Evolutionary conservation across 805 yeast genomes (phyloP).

Genomic region (Ogataea degrootiae): DNA sequence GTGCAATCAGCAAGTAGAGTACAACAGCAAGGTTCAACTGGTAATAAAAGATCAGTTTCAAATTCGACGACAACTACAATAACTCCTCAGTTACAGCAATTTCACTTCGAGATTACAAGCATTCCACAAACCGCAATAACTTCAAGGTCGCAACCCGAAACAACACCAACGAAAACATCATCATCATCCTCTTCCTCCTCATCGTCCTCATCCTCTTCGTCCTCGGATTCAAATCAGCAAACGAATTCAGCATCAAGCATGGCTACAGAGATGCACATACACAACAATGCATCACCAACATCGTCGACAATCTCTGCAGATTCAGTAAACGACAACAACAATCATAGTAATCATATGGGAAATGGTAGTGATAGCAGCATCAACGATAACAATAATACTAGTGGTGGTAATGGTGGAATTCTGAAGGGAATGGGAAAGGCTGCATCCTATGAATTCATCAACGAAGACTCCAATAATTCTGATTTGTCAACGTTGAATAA

Average conservation of each 20-base stretch:
- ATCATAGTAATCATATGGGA: not conserved
- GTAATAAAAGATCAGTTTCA: not conserved
- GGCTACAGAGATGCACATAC: not conserved
- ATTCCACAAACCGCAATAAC: slow-evolving; percentile 11
- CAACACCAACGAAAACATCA: not conserved
- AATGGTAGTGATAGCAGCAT: not conserved
- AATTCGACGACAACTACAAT: slow-evolving; percentile 5
- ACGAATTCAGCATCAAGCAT: not conserved
- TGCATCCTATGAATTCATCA: not conserved
- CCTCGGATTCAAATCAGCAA: too few species aligned
- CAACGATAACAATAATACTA: not conserved
- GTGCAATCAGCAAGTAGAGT: too few species aligned
- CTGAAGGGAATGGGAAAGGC: not conserved
- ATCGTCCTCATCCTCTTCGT: too few species aligned
- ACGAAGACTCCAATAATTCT: too few species aligned
- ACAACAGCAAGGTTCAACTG: not conserved
- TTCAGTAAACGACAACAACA: slow-evolving; percentile 7
- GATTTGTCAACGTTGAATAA: too few species aligned
- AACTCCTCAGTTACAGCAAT: slow-evolving; percentile 16
- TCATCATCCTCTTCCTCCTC: too few species aligned
- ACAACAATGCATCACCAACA: not conserved
- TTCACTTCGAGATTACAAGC: slow-evolving; percentile 15
- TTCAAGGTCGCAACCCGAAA: slow-evolving; percentile 2
- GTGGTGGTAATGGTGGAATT: not conserved
- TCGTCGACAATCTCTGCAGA: slow-evolving; percentile 21